These are phyloP conservation scores for Paecilomyces variotii DNA, from an alignment of 2,329 filamentous ascomycete genomes.

Conservation along the genomic window DNA sequence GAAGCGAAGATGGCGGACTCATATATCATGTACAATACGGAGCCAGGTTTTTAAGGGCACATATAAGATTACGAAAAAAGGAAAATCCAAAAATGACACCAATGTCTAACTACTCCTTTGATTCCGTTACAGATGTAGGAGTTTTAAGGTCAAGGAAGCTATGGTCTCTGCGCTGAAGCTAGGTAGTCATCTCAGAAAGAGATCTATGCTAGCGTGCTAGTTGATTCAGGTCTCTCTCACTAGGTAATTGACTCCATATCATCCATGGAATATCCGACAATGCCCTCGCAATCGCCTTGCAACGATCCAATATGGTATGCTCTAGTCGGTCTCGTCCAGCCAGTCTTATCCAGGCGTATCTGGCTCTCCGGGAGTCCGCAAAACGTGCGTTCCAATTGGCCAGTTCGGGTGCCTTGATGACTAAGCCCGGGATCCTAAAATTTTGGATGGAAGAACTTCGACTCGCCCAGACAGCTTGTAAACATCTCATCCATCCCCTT, in stretches of 20 bases:
- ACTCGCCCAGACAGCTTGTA: constrained; percentile 10
- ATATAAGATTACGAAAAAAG: neutral
- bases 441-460: constrained; percentile 22
- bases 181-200: too few species aligned
- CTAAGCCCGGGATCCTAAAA: constrained; percentile 30
- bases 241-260: too few species aligned
- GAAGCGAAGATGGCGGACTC: neutral
- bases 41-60: neutral
- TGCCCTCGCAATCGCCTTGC: neutral
- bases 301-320: neutral
- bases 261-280: neutral
- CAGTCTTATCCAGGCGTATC: neutral
- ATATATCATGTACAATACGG: neutral
- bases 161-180: neutral
- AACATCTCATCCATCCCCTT: constrained; percentile 15
- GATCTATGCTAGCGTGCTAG: too few species aligned
- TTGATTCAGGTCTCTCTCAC: neutral
- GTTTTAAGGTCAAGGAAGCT: neutral
- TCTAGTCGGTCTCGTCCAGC: neutral
- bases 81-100: neutral
- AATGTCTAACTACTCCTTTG: neutral
- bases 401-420: constrained; percentile 15
- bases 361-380: constrained; percentile 16
- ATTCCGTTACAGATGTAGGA: neutral
- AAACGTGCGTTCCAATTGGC: constrained; percentile 24